phyloP scores from a whole-genome alignment of 2,329 filamentous ascomycete species.

The Aspergillus luchuensis region DNA sequence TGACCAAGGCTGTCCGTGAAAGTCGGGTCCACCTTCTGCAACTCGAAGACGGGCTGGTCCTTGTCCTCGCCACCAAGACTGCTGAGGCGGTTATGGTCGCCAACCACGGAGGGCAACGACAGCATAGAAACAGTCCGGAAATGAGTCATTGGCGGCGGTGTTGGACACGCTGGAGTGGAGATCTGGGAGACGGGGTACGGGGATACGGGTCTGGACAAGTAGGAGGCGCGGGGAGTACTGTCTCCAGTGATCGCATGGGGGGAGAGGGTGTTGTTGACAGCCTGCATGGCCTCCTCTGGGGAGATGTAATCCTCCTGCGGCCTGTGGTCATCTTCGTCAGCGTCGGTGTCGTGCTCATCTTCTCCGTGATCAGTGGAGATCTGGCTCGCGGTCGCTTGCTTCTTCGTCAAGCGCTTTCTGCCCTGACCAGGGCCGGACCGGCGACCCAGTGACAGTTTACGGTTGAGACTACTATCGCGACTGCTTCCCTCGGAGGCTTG shows the following conservation, averaged over 20 bases:
- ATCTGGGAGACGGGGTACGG: constrained; percentile 6
- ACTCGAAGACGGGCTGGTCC: constrained; percentile 54
- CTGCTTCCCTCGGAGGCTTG: constrained; percentile 29
- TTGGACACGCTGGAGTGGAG: background rate
- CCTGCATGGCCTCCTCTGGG: constrained; percentile 12
- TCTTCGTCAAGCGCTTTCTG: background rate
- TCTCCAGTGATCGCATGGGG: background rate
- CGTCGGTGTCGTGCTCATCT: background rate
- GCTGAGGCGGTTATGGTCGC: constrained; percentile 50
- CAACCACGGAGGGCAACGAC: constrained; percentile 59
- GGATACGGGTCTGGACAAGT: constrained; percentile 2
- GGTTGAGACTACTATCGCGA: constrained; percentile 32
- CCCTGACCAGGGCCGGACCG: constrained; percentile 40
- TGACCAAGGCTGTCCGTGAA: constrained; percentile 65
- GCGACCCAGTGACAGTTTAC: constrained; percentile 40
- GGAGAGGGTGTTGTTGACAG: constrained; percentile 7
- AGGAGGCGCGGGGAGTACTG: background rate
- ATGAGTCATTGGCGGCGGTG: constrained; percentile 6
- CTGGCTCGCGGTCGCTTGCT: background rate
- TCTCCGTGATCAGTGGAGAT: background rate
- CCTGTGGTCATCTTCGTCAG: background rate
- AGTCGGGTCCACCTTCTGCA: constrained; percentile 67
- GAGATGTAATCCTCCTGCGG: constrained; percentile 8
- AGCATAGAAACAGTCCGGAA: constrained; percentile 47
- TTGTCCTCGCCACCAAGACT: constrained; percentile 49